A percentile compares a stretch with the other conserved stretches of the same genome.
Evolutionary conservation across 2,329 filamentous ascomycete genomes (phyloP).

Genomic region (Colletotrichum shisoi): DNA sequence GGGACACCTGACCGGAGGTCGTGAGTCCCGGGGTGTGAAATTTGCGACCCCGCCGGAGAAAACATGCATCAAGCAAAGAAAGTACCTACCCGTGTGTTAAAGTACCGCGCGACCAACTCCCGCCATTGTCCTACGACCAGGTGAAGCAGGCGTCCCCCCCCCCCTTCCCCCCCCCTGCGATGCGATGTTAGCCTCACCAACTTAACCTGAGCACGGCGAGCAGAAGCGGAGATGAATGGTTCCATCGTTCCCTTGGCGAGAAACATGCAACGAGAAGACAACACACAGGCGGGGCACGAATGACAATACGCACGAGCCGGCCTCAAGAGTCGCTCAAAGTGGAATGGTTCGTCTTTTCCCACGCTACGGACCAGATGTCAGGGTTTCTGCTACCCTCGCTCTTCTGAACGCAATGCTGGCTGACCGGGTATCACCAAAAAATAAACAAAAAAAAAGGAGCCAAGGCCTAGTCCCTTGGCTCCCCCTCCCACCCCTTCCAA

Average conservation of each 20-base stretch:
- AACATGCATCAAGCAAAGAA: constrained; percentile 14
- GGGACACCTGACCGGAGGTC: constrained; percentile 12
- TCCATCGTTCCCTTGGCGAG: no score
- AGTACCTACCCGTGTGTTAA: constrained; percentile 1
- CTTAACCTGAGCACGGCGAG: background rate
- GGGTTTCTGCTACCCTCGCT: constrained; percentile 2
- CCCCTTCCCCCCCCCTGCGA: background rate
- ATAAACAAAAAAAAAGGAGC: background rate
- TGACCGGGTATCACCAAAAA: constrained; percentile 37
- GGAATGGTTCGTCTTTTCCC: constrained; percentile 13
- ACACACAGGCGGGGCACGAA: background rate
- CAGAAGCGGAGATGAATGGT: no score
- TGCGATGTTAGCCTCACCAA: background rate
- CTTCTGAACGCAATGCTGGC: constrained; percentile 22
- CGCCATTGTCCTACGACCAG: no score
- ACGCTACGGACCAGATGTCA: background rate
- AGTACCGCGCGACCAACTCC: no score
- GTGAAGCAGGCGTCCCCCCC: background rate
- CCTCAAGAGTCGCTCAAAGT: background rate
- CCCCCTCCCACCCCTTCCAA: constrained; percentile 4
- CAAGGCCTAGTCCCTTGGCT: constrained; percentile 7
- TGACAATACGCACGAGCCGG: background rate
- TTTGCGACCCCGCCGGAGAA: background rate
- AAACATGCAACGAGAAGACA: background rate
- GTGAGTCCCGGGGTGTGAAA: constrained; percentile 10